Evolutionary conservation across 2,329 filamentous ascomycete species (phyloP), one percentile per base, ranked within the genome.

Genomic region (Zasmidium citrigriseum): DNA sequence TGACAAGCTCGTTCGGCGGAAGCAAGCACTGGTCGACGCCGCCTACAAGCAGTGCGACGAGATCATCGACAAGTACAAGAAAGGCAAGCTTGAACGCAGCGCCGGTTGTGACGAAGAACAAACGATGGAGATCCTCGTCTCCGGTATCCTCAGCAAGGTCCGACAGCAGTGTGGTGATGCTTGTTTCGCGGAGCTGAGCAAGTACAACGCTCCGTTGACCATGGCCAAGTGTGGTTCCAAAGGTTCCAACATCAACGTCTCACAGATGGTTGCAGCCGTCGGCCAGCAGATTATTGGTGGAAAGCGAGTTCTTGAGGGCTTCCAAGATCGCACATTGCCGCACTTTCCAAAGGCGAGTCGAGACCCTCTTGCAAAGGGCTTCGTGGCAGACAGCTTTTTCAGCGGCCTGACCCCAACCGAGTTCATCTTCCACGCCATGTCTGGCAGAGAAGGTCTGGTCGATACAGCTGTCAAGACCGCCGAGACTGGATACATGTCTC

Each of bases 401-500:
- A 90, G 90, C 0, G 95, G 95, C 1, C 80, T 99, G 0, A 83
- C 88, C 1, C 93, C 95, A 1, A 92, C 90, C 0, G 95, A 99
- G 70, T 98, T 99, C 75, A 84, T 98, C 57, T 98, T 99, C 77
- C 95, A 99, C 84, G 95, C 95, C 66, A 97, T 98, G 78, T 96
- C 92, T 69, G 95, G 95, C 68, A 90, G 95, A 86, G 95, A 98
- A 85, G 95, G 95, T 86, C 80, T 99, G 66, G 93, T 99, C 70
- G 95, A 99, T 84, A 99, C 95, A 1, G 95, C 95, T 61, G 95
- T 98, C 78, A 99, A 99, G 80, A 99, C 95, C 54, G 95, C 95
- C 54, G 95, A 99, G 76, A 99, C 95, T 11, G 95, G 95, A 64
- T 99, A 99, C 78, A 99, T 99, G 95, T 98, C 93, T 63, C 88